Evolutionary conservation across 2,329 filamentous ascomycete species (phyloP).

Genomic region (Alternaria solani): DNA sequence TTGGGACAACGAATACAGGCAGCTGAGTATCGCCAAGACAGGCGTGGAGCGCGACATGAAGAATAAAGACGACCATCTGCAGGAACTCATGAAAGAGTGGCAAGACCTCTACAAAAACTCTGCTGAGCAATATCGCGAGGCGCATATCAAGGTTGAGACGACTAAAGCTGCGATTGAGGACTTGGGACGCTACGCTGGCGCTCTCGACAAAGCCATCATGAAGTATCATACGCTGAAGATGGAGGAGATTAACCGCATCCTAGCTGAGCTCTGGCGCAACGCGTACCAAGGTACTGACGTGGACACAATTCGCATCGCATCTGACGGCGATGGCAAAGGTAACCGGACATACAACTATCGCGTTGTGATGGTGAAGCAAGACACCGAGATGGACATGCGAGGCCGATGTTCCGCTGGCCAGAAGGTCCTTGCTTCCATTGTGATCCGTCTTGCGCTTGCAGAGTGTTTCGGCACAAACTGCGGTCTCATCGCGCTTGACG

Average conservation of each 20-base stretch:
- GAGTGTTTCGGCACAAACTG: constrained; percentile 97
- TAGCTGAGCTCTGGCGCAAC: constrained; percentile 94
- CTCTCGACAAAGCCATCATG: constrained; percentile 96
- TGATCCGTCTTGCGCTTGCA: constrained; percentile 93
- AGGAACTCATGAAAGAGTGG: constrained; percentile 78
- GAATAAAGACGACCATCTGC: constrained; percentile 83
- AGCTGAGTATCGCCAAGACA: constrained; percentile 75
- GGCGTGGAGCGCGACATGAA: constrained; percentile 80
- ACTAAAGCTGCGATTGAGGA: constrained; percentile 94
- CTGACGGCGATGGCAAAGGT: constrained; percentile 80
- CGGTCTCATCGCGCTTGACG: constrained; percentile 93
- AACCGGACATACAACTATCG: constrained; percentile 96
- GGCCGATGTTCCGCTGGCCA: constrained; percentile 96
- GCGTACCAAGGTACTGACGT: constrained; percentile 98
- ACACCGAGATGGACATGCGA: constrained; percentile 99
- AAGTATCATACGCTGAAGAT: constrained; percentile 96
- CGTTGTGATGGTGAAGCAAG: constrained; percentile 95
- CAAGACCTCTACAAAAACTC: constrained; percentile 87
- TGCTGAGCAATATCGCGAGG: constrained; percentile 79
- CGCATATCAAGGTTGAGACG: constrained; percentile 87
- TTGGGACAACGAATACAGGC: constrained; percentile 73
- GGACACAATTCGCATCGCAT: constrained; percentile 93
- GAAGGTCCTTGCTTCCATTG: constrained; percentile 95
- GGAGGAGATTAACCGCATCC: constrained; percentile 96
- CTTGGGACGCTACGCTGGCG: constrained; percentile 79